Percentiles rank a stretch among this genome's conserved stretches.
phyloP scores from a whole-genome alignment of 2,329 filamentous ascomycete species.

The Sclerotinia glacialis region DNA sequence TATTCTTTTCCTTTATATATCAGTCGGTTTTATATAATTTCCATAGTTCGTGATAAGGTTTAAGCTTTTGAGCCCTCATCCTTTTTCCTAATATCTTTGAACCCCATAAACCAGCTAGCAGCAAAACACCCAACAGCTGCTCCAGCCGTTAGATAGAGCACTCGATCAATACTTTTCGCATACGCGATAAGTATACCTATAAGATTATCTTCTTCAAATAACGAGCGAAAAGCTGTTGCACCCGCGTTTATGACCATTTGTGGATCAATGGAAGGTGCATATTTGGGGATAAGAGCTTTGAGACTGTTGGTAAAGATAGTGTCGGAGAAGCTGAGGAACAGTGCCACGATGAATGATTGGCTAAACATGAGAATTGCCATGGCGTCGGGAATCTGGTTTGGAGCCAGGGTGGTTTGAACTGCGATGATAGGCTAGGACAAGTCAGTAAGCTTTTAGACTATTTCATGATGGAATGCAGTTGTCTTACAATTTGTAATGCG shows the following conservation, averaged over 20 bases:
- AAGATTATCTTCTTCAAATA: neutral
- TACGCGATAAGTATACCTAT: neutral
- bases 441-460: too few relatives aligned
- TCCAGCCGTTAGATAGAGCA: neutral
- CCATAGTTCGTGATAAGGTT: too few relatives aligned
- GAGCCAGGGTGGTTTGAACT: neutral
- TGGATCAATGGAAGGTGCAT: neutral
- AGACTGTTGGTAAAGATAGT: neutral
- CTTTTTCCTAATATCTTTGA: conserved; percentile 1
- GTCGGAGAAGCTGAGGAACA: neutral
- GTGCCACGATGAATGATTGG: neutral
- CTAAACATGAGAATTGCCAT: neutral
- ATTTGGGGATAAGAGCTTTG: neutral
- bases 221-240: neutral
- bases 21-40: too few relatives aligned
- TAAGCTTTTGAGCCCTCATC: neutral
- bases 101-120: neutral
- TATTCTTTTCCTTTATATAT: too few relatives aligned
- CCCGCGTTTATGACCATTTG: conserved; percentile 3
- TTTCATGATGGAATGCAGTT: too few relatives aligned
- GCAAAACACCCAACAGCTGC: neutral
- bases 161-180: neutral
- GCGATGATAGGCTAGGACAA: neutral
- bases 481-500: conserved; percentile 25
- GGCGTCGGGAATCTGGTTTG: neutral